A percentile compares a stretch with the other conserved stretches of the same genome.
Conservation (phyloP, 2,329 filamentous ascomycete genomes). For the Cordyceps cateniannulata region DNA sequence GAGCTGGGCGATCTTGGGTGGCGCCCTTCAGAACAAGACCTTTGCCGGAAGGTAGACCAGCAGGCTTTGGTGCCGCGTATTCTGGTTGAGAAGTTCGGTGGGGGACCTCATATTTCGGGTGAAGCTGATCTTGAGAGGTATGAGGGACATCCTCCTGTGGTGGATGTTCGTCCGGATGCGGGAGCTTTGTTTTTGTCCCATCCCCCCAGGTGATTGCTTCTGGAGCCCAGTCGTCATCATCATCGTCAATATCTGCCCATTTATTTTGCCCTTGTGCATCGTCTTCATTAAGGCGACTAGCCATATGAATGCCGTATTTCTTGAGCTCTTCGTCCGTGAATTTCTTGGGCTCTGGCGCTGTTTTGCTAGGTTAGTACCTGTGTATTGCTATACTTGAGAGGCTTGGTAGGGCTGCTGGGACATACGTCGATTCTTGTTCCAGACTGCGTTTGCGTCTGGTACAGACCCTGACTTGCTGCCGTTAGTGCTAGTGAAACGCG, state of each 20-base stretch:
- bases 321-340: conserved; percentile 83
- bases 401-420: conserved; percentile 11
- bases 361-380: conserved; percentile 24
- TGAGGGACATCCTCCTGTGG: background rate
- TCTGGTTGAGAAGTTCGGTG: conserved; percentile 14
- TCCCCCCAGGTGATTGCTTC: conserved; percentile 85
- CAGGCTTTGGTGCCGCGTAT: conserved; percentile 32
- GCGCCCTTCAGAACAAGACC: conserved; percentile 60
- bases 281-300: conserved; percentile 69
- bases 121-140: background rate
- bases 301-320: conserved; percentile 81
- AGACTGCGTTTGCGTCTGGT: conserved; percentile 69
- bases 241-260: conserved; percentile 86
- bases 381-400: background rate
- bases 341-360: conserved; percentile 68
- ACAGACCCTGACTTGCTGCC: conserved; percentile 55
- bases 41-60: conserved; percentile 46
- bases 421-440: conserved; percentile 85
- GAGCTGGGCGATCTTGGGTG: conserved; percentile 60
- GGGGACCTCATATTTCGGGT: background rate
- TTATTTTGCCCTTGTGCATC: conserved; percentile 70
- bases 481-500: conserved; percentile 34
- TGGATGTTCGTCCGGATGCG: conserved; percentile 50
- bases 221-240: conserved; percentile 81
- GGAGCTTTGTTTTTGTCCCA: conserved; percentile 73